These are phyloP conservation scores for Fraxinus baroniana DNA, from an alignment of 305 asterid genomes.

Conservation along the genomic window DNA sequence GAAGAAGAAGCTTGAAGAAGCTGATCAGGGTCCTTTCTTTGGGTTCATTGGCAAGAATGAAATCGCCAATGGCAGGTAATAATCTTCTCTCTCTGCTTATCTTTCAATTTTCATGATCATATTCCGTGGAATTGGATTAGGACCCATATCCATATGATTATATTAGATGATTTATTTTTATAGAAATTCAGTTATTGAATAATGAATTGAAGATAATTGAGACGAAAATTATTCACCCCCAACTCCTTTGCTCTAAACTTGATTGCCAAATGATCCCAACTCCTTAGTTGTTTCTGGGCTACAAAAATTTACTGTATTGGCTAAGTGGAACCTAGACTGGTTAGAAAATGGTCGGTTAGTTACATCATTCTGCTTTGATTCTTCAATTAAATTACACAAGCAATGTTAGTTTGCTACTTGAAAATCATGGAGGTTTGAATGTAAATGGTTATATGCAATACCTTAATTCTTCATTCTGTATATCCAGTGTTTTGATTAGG, in stretches of 20 bases:
- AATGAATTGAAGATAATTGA: neutral
- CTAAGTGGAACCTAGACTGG: neutral
- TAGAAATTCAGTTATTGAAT: neutral
- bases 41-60: slow-evolving; percentile 90
- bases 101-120: neutral
- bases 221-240: neutral
- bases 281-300: neutral
- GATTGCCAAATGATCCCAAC: neutral
- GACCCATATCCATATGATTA: neutral
- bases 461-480: neutral
- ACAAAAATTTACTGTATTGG: neutral
- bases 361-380: neutral
- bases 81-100: neutral
- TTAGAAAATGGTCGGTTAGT: neutral
- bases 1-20: slow-evolving; percentile 83
- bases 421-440: neutral
- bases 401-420: neutral
- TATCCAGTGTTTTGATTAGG: neutral
- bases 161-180: neutral
- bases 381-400: neutral
- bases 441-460: neutral
- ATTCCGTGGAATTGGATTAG: neutral
- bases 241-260: neutral
- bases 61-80: slow-evolving; percentile 88
- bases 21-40: slow-evolving; percentile 84